These are phyloP conservation scores for Cercis canadensis DNA, from an alignment of 306 rosid genomes.

Conservation along the genomic window DNA sequence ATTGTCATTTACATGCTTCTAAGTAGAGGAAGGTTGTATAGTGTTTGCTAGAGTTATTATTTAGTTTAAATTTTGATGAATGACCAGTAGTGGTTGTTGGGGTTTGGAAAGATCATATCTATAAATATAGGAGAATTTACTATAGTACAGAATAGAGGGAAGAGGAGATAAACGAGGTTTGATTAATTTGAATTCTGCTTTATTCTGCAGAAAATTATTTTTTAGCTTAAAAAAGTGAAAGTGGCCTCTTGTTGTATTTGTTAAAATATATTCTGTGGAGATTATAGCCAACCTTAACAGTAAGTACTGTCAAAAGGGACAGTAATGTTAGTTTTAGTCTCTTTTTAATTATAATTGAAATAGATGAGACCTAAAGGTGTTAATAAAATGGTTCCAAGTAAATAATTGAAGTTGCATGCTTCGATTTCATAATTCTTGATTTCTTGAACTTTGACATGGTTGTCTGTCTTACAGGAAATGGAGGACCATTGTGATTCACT, in stretches of 20 bases:
- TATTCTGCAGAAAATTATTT: no score
- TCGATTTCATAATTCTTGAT: background rate
- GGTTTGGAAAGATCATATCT: no score
- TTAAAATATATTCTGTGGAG: background rate
- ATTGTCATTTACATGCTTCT: no score
- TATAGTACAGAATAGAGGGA: no score
- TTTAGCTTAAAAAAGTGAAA: no score
- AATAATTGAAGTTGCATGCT: background rate
- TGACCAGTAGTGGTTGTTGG: no score
- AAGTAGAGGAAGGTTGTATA: no score
- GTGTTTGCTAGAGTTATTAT: no score
- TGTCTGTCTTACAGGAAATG: constrained; percentile 35
- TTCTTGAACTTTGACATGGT: constrained; percentile 2
- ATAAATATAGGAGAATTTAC: no score
- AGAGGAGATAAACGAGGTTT: no score
- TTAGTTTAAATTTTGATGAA: no score
- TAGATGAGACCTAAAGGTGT: background rate
- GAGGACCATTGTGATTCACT: constrained; percentile 20
- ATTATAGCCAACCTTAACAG: background rate
- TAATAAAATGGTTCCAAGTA: background rate
- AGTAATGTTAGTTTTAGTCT: background rate
- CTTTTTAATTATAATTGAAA: background rate
- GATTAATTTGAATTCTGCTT: no score
- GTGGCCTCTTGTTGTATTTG: constrained; percentile 7
- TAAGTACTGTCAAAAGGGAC: background rate